Conservation (phyloP, 805 yeast species). For the Yarrowia hollandica region DNA sequence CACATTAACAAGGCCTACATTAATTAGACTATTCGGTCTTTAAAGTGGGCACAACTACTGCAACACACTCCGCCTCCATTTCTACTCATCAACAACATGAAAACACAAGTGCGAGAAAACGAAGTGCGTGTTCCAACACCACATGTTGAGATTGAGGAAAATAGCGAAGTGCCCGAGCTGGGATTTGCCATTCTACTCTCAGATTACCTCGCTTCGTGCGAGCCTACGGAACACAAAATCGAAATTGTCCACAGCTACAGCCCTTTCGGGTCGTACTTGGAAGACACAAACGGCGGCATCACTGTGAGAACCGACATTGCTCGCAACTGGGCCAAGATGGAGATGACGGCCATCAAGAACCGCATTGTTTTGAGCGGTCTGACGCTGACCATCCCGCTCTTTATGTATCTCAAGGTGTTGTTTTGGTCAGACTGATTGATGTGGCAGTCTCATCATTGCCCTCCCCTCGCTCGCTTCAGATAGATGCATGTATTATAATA, state of each 20-base stretch:
- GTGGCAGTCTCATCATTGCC: no score
- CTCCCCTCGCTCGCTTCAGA: no score
- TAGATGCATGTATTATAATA: constrained; percentile 1
- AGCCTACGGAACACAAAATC: neutral
- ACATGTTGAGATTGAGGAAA: no score
- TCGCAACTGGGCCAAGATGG: constrained; percentile 25
- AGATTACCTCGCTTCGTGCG: neutral
- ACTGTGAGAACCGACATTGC: constrained; percentile 17
- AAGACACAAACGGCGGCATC: neutral
- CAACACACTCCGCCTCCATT: no score
- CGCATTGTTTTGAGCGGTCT: neutral
- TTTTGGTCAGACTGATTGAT: neutral
- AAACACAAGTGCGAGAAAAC: no score
- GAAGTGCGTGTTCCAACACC: no score
- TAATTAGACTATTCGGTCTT: no score
- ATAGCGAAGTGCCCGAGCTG: neutral
- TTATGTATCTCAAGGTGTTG: constrained; percentile 10
- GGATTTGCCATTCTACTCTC: neutral
- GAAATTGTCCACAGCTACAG: neutral
- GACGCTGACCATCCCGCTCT: constrained; percentile 4
- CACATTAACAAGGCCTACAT: no score
- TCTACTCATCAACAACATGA: no score
- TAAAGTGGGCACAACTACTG: no score
- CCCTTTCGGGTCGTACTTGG: constrained; percentile 11
- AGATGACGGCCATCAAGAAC: constrained; percentile 19